Evolutionary conservation across 169 alveolate species (phyloP), one percentile per base, ranked within the genome.

Genomic region (Amoebophrya sp.): DNA sequence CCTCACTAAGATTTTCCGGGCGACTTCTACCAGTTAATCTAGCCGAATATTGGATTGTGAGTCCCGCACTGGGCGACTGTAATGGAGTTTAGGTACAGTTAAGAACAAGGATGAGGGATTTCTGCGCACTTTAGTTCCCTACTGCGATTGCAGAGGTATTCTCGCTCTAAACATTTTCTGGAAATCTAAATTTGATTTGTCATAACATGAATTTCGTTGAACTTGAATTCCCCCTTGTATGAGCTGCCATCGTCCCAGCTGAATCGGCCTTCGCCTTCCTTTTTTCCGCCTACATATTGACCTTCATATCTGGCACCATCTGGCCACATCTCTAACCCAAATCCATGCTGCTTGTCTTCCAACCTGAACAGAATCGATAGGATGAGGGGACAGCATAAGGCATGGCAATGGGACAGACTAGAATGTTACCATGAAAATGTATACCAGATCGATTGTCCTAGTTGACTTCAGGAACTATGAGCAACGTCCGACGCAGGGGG

Each of bases 241-340:
- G 40, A 78, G 92, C n/a, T 34, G 29, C 77, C 55, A 14, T 77
- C 53, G 40, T 41, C 40, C 38, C 41, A n/a, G 78, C 41, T 14
- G 36, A 24, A 40, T 41, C 78, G 41, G 34, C 38, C 89, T 33
- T 40, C n/a, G 34, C 92, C 89, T 40, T 29, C 54, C 90, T 53
- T 54, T 18, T 53, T 54, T 39, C 89, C 92, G 40, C 24, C 40
- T 18, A 92, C 94, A 94, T 95, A 97, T 89, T 92, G 94, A 23
- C 99, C 99, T 54, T 96, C 94, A 93, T 96, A 97, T 76, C 92
- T 93, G 40, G 98, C 96, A 10, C 98, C 98, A 94, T 97, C 98
- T 26, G 96, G 95, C 98, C 98, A 96, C 0, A 90, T 93, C 93
- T 97, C 97, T 0, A 93, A 92, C 14, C 98, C 98, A 65, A 94